Base-by-base conservation (phyloP, 2,329 filamentous ascomycete species). In the Ophiocordyceps australis region DNA sequence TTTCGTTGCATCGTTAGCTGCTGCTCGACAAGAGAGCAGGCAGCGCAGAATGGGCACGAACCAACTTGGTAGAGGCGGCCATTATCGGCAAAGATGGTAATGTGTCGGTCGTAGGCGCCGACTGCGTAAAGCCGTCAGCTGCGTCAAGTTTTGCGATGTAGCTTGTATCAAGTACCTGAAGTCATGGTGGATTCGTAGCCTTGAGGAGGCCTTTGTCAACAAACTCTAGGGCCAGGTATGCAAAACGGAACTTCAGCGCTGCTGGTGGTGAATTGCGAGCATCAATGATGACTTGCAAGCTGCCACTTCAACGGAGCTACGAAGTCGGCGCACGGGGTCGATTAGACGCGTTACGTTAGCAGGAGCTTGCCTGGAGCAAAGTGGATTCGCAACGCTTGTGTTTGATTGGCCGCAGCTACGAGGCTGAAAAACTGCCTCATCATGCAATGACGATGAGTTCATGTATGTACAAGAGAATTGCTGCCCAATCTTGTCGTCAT, bases 21-120 rank as follows among this genome's bases (percentile, higher is more conserved):
- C 14, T 14, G 20, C 16, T 18, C n/a, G 21, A 10, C 10, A 12
- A 13, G 6, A 11, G 7, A 9, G 4, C 9, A 8, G 22, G 17
- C 17, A 10, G 7, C 17, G 17, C 7, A 7, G 7, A 10, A 19
- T 19, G 7, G 7, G 17, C 33, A 69, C 83, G 47, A 69, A 95
- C 89, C 89, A 55, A 98, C 89, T 94, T 98, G 89, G 55, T 95
- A 98, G 52, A 98, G 65, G 52, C 89, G 75, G 47, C 89, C 89
- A 60, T 94, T 85, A 55, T 98, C 89, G 34, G 89, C 94, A 64
- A 98, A 98, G 66, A 98, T 95, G 51, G 89, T 98, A 47, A 98
- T 98, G 59, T 98, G 89, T 65, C 89, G 74, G 59, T 98, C 89
- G 60, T 91, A 95, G 48, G 82, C 85, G 57, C 80, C 76, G 58